Conservation (phyloP, 495 filamentous ascomycete genomes). For the Neurospora tetrasperma region DNA sequence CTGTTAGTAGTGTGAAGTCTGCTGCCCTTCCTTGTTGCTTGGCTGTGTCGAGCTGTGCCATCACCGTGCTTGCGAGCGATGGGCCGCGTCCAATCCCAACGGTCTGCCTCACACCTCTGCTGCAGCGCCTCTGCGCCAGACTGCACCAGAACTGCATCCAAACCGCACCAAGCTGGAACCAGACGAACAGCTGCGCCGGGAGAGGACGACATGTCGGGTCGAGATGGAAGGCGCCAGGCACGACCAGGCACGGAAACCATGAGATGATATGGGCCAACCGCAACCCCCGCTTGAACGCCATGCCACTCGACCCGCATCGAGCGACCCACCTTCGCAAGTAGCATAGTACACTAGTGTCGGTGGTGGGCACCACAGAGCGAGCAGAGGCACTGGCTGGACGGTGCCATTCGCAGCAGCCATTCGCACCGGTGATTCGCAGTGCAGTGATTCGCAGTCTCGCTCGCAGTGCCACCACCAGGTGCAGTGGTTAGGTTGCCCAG, state of each 20-base stretch:
- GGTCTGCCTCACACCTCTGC: neutral
- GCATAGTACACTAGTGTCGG: no score
- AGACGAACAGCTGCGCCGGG: neutral
- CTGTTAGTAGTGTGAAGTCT: neutral
- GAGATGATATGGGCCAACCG: neutral
- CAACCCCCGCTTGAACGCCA: neutral
- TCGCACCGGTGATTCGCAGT: neutral
- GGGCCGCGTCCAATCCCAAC: neutral
- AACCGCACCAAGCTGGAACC: neutral
- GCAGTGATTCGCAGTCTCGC: neutral
- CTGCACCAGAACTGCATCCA: neutral
- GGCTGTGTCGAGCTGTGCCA: neutral
- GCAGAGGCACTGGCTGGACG: neutral
- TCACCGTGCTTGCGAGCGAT: neutral
- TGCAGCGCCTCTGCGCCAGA: neutral
- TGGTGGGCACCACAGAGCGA: neutral
- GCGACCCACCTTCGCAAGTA: neutral
- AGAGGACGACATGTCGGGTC: neutral
- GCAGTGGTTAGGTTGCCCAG: neutral
- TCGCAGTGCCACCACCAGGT: neutral
- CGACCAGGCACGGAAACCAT: neutral
- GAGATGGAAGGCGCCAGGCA: neutral
- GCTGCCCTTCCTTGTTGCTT: neutral
- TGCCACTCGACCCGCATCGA: neutral
- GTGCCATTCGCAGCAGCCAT: neutral